Evolutionary conservation across 2,329 filamentous ascomycete species (phyloP), one percentile per base, ranked within the genome.

Genomic region (Grosmannia penicillata): DNA sequence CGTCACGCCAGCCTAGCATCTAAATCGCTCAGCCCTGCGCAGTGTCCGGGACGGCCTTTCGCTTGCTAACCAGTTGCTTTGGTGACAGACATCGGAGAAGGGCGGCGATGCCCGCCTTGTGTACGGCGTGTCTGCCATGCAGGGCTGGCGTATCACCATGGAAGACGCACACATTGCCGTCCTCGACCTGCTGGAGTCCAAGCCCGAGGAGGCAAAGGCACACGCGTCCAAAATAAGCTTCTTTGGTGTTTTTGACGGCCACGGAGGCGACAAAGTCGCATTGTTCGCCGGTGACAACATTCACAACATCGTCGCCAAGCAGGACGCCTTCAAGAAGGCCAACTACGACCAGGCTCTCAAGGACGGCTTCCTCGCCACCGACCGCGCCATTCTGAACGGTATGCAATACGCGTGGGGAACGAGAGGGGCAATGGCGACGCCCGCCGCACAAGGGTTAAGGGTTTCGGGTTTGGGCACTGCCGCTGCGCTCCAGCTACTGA

Each of bases 71-170:
- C n/a, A n/a, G n/a, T n/a, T n/a, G n/a, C n/a, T n/a, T n/a, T n/a
- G n/a, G n/a, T n/a, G n/a, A n/a, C n/a, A 96, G 91, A 70, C 78
- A 64, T 98, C 91, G 54, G 78, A 81, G 58, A 78, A 78, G 57
- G 87, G 87, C 62, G 78, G 85, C 65, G 87, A 96, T 82, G 86
- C 93, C 48, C 79, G 84, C 57, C 77, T 94, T 57, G 64, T 91
- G 57, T 98, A 83, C 61, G 91, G 91, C 56, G 78, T 96, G 49
- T 98, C 91, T 49, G 86, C 86, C 62, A 98, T 98, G 91, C 91
- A 98, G 65, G 91, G 91, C 68, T 98, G 91, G 91, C 82, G 91
- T 66, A 96, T 98, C 65, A 94, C 84, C 68, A 98, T 98, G 91
- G 91, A 98, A 61, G 91, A 98, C 59, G 78, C 91, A 47, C 91